A percentile compares a stretch with the other conserved stretches of the same genome.
Conservation (phyloP, 2,329 filamentous ascomycete species). For the Metarhizium sp. region DNA sequence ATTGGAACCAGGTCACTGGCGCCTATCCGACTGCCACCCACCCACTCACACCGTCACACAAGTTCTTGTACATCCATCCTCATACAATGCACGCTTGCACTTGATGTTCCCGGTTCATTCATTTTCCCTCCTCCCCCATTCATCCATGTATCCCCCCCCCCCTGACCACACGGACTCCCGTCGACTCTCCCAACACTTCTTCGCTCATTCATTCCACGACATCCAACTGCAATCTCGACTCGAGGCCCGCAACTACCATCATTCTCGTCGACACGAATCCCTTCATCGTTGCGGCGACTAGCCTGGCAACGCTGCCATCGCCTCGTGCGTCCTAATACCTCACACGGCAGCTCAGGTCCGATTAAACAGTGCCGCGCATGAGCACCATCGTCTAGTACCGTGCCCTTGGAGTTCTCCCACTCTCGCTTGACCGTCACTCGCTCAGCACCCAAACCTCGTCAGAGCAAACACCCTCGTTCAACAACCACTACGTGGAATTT, state of each 20-base stretch:
- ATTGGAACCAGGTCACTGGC: too few relatives aligned
- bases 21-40: too few relatives aligned
- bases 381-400: not conserved
- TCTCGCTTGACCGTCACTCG: not conserved
- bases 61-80: too few relatives aligned
- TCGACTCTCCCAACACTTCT: not conserved
- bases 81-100: not conserved
- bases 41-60: too few relatives aligned
- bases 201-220: not conserved
- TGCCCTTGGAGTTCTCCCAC: not conserved
- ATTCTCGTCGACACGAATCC: not conserved
- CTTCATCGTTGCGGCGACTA: not conserved
- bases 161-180: not conserved
- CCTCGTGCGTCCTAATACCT: not conserved
- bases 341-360: not conserved
- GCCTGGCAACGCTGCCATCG: not conserved
- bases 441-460: not conserved
- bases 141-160: not conserved
- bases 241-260: not conserved
- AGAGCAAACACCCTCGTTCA: not conserved
- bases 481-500: not conserved
- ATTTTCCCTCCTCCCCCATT: not conserved
- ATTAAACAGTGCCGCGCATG: not conserved
- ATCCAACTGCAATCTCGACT: not conserved
- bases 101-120: not conserved